Conservation (phyloP, 257 asterid species). For the Prunella vulgaris region DNA sequence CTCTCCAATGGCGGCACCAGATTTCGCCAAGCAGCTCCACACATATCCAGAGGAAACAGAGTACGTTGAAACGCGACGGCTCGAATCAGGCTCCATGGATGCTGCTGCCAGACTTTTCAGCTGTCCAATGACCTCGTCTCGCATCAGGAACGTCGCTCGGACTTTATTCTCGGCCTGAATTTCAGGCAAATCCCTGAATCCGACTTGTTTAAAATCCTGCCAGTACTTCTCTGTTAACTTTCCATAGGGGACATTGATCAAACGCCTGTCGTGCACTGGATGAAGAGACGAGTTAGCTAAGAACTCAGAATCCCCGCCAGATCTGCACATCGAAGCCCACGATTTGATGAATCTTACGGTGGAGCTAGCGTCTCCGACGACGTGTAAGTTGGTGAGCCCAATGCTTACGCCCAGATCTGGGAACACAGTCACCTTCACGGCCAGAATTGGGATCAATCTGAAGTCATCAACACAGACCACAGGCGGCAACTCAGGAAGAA, state of each 20-base stretch:
- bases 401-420: conserved; percentile 7
- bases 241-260: neutral
- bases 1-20: neutral
- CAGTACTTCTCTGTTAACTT: neutral
- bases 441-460: conserved; percentile 7
- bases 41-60: neutral
- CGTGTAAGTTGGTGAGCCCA: conserved; percentile 7
- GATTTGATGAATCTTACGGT: conserved; percentile 2
- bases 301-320: conserved; percentile 13
- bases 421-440: conserved; percentile 11
- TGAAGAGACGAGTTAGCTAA: conserved; percentile 11
- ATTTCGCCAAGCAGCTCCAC: conserved; percentile 9
- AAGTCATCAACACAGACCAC: neutral
- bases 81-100: neutral
- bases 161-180: neutral
- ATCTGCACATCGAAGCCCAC: conserved; percentile 13
- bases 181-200: neutral
- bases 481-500: neutral
- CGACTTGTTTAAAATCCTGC: neutral
- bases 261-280: neutral
- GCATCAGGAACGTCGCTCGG: conserved; percentile 14
- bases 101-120: neutral
- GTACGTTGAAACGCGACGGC: neutral
- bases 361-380: conserved; percentile 18
- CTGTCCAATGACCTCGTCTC: neutral